phyloP scores from a whole-genome alignment of 805 yeast species.

The Candida hispaniensis region DNA sequence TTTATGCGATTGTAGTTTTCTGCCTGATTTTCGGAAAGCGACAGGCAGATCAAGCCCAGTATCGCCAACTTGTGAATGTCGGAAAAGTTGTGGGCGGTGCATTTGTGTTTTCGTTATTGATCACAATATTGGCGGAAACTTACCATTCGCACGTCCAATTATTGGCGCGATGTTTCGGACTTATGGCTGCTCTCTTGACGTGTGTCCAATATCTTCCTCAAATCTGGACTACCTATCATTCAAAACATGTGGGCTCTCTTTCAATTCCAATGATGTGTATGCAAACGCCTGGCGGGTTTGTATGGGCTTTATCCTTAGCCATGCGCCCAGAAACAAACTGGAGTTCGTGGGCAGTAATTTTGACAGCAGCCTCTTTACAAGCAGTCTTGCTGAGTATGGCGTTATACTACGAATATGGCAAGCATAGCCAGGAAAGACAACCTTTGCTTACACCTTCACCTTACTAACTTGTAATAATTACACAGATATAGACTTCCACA shows the following conservation, averaged over 20 bases:
- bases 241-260: slow-evolving; percentile 71
- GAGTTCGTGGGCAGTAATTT: slow-evolving; percentile 79
- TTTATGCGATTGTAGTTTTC: slow-evolving; percentile 44
- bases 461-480: too few species aligned
- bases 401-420: slow-evolving; percentile 34
- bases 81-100: slow-evolving; percentile 25
- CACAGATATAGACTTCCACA: slow-evolving; percentile 96
- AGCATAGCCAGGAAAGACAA: slow-evolving; percentile 7
- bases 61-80: slow-evolving; percentile 20
- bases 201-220: slow-evolving; percentile 73
- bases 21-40: slow-evolving; percentile 39
- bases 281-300: slow-evolving; percentile 82
- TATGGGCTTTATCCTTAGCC: slow-evolving; percentile 66
- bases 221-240: slow-evolving; percentile 51
- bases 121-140: slow-evolving; percentile 19
- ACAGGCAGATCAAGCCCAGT: slow-evolving; percentile 18
- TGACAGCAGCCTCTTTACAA: slow-evolving; percentile 62
- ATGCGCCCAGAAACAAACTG: slow-evolving; percentile 67
- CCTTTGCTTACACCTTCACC: too few species aligned
- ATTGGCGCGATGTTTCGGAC: slow-evolving; percentile 52
- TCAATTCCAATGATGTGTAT: slow-evolving; percentile 72
- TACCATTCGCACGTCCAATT: slow-evolving; percentile 20
- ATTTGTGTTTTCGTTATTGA: slow-evolving; percentile 19
- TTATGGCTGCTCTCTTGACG: slow-evolving; percentile 53
- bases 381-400: slow-evolving; percentile 53